A percentile compares a stretch with the other conserved stretches of the same genome.
These are phyloP conservation scores for Quillaja saponaria DNA, from an alignment of 306 rosid species.

Conservation along the genomic window DNA sequence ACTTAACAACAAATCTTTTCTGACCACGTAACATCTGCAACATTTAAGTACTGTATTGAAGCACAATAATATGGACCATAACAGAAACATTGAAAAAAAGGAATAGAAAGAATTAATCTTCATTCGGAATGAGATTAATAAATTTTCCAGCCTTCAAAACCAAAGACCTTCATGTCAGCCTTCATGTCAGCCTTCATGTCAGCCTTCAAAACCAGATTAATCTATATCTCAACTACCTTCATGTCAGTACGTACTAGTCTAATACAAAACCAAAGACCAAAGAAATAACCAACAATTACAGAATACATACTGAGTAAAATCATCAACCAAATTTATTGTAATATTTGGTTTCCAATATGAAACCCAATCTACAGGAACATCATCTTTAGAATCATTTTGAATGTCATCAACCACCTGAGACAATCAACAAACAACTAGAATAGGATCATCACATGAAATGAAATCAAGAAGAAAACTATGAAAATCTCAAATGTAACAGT, in stretches of 20 bases:
- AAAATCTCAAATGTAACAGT: constrained; percentile 16
- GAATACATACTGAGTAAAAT: constrained; percentile 73
- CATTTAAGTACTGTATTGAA: neutral
- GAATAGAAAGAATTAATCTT: neutral
- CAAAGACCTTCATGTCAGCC: too few species aligned
- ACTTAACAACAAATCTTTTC: neutral
- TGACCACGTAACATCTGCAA: neutral
- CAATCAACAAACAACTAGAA: constrained; percentile 35
- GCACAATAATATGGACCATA: neutral
- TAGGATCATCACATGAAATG: constrained; percentile 25
- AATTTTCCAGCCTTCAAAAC: constrained; percentile 3
- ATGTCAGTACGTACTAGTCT: too few species aligned
- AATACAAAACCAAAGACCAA: neutral
- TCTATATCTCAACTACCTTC: too few species aligned
- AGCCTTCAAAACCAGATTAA: too few species aligned
- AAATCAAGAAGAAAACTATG: constrained; percentile 9
- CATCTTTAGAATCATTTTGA: constrained; percentile 61
- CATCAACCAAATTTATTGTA: constrained; percentile 87
- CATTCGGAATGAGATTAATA: constrained; percentile 14
- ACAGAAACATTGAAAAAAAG: too few species aligned
- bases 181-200: too few species aligned
- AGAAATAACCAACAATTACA: constrained; percentile 12
- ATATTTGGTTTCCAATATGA: constrained; percentile 90
- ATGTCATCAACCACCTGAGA: constrained; percentile 61
- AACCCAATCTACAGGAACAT: constrained; percentile 73